Base-by-base conservation (phyloP, 2,329 filamentous ascomycete species). In the Bertia moriformis region DNA sequence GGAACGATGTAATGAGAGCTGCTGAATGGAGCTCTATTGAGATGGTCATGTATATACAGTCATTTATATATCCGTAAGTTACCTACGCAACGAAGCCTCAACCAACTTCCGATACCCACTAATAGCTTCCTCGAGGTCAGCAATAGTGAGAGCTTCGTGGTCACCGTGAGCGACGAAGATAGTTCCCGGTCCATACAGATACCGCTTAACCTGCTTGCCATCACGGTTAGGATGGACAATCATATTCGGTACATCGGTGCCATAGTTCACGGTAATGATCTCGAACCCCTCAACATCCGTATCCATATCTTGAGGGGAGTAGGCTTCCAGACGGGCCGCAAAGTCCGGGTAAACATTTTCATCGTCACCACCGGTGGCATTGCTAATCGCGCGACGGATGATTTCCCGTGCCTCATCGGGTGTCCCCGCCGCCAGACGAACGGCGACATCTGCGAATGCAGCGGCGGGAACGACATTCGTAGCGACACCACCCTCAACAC, bases 111-210 rank as follows among this genome's bases (percentile, higher is more conserved):
- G 10, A 35, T 35, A 35, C 7, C 32, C 32, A 13, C 7, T 7
- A 7, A 35, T 14, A 7, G 32, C 32, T 7, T 35, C 32, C 15
- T 35, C 15, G 10, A 35, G 32, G 10, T 35, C 12, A 5, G 10
- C 32, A 17, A 35, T 14, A 17, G 32, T 35, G 7, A 35, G 15
- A 13, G 32, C 32, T 35, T 35, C 32, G 15, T 35, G 10, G 15
- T 35, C 32, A 14, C 32, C 32, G 32, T 35, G 32, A 7, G 32
- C 32, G 15, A 35, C 32, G 32, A 13, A 17, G 32, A 35, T 35
- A 35, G 12, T 35, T 7, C 32, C 32, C 15, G 32, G 32, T 17
- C 32, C 32, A 35, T 35, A 35, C 32, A 35, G 32, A 17, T 35
- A 35, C 12, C 32, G 32, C 32, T 35, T 35, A 12, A 35, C 32